Evolutionary conservation across 768 basidiomycete genomes (phyloP).

Genomic region (Terana coerulea): DNA sequence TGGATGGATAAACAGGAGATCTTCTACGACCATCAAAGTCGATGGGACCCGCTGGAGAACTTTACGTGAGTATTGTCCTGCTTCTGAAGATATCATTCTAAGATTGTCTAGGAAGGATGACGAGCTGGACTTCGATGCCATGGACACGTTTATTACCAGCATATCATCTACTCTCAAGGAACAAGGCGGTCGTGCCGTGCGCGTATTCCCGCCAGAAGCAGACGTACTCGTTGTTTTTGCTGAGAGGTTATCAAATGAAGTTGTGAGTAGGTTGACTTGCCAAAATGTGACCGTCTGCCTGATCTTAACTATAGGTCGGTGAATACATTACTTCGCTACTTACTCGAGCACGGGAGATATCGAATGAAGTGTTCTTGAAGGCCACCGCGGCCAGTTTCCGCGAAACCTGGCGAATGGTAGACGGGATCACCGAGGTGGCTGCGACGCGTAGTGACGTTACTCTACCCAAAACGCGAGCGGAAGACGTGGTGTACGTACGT

Average conservation of each 20-base stretch:
- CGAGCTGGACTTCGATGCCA: slow-evolving; percentile 81
- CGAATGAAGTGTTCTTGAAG: slow-evolving; percentile 68
- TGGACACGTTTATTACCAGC: slow-evolving; percentile 85
- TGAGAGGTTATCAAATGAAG: slow-evolving; percentile 81
- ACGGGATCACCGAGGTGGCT: slow-evolving; percentile 61
- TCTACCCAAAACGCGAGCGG: slow-evolving; percentile 52
- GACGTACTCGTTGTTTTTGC: slow-evolving; percentile 79
- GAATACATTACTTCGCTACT: slow-evolving; percentile 85
- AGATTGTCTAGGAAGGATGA: slow-evolving; percentile 37
- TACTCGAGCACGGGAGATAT: slow-evolving; percentile 70
- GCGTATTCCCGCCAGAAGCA: slow-evolving; percentile 81
- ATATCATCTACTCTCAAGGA: slow-evolving; percentile 61
- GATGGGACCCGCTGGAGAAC: slow-evolving; percentile 82
- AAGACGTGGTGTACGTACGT: slow-evolving; percentile 75
- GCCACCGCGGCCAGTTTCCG: slow-evolving; percentile 88
- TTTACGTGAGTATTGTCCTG: slow-evolving; percentile 49
- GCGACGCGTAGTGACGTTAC: slow-evolving; percentile 33
- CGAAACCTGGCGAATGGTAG: slow-evolving; percentile 85
- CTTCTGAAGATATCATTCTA: not conserved
- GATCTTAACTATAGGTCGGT: slow-evolving; percentile 52
- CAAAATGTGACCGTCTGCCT: slow-evolving; percentile 3
- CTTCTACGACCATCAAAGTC: slow-evolving; percentile 73
- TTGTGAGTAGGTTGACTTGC: slow-evolving; percentile 43
- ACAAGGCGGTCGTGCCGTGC: slow-evolving; percentile 76
- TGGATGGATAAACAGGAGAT: slow-evolving; percentile 96